phyloP scores from a whole-genome alignment of 257 asterid species.

The Petunia secreta region DNA sequence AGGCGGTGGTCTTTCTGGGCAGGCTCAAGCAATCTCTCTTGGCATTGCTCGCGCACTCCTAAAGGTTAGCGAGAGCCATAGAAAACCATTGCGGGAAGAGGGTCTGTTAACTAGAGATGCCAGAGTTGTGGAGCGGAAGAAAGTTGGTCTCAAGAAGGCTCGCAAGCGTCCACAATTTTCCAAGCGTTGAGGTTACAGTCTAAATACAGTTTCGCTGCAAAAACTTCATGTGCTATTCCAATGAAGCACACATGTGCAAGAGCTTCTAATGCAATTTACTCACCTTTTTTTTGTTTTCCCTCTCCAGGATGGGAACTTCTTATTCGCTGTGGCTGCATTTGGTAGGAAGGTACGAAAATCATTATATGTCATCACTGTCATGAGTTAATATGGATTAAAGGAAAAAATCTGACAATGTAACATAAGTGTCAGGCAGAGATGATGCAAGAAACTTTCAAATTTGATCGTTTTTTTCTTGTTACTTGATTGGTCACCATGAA shows the following conservation, averaged over 20 bases:
- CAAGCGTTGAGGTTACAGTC: conserved; percentile 71
- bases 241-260: neutral
- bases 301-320: neutral
- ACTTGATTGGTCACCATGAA: neutral
- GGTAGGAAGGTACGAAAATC: neutral
- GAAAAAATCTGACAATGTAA: neutral
- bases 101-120: conserved; percentile 95
- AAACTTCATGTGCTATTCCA: neutral
- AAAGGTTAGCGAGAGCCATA: conserved; percentile 84
- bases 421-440: neutral
- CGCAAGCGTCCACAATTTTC: conserved; percentile 98
- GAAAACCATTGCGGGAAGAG: conserved; percentile 77
- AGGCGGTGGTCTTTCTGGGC: conserved; percentile 96
- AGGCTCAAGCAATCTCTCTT: conserved; percentile 90
- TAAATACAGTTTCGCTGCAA: neutral
- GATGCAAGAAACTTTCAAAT: neutral
- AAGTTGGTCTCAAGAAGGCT: conserved; percentile 88
- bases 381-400: neutral
- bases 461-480: neutral
- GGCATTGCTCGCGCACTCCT: conserved; percentile 96
- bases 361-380: neutral
- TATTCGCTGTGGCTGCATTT: neutral
- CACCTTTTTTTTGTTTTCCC: neutral
- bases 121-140: conserved; percentile 95
- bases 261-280: conserved; percentile 14